phyloP scores from a whole-genome alignment of 2,329 filamentous ascomycete species.

The Colletotrichum zoysiae region DNA sequence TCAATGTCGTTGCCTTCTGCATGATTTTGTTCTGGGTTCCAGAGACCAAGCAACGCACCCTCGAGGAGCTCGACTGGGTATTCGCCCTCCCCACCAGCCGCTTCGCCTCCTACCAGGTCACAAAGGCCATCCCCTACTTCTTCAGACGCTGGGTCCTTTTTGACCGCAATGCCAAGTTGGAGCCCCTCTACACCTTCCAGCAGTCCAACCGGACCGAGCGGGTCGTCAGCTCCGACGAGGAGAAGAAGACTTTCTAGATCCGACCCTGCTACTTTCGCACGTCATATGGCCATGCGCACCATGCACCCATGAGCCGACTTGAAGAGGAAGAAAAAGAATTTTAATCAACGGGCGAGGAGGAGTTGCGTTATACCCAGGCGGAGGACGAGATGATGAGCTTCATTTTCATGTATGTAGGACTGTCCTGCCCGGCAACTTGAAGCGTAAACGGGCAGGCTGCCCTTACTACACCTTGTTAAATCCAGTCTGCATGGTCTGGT shows the following conservation, averaged over 20 bases:
- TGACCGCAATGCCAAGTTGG: constrained; percentile 50
- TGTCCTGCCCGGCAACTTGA: neutral
- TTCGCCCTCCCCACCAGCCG: constrained; percentile 52
- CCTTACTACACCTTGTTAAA: neutral
- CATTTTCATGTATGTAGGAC: constrained; percentile 1
- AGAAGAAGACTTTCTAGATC: constrained; percentile 35
- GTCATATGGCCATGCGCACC: neutral
- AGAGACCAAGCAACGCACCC: constrained; percentile 69
- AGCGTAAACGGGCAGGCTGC: neutral
- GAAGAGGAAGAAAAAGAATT: neutral
- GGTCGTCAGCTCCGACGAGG: constrained; percentile 28
- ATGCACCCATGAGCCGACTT: no score
- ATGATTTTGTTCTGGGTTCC: constrained; percentile 70
- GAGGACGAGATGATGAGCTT: constrained; percentile 26
- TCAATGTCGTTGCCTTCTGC: constrained; percentile 66
- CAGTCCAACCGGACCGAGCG: constrained; percentile 25
- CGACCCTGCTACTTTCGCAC: neutral
- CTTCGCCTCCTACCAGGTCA: constrained; percentile 52
- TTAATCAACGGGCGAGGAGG: neutral
- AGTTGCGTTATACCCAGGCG: constrained; percentile 33
- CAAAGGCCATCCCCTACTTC: constrained; percentile 51
- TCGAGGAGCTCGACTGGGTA: constrained; percentile 60
- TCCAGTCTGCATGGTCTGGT: neutral
- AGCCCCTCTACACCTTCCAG: constrained; percentile 59
- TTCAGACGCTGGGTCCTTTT: constrained; percentile 49